These are phyloP conservation scores for Stereocaulon alpinum DNA, from an alignment of 495 filamentous ascomycete genomes.

Conservation along the genomic window DNA sequence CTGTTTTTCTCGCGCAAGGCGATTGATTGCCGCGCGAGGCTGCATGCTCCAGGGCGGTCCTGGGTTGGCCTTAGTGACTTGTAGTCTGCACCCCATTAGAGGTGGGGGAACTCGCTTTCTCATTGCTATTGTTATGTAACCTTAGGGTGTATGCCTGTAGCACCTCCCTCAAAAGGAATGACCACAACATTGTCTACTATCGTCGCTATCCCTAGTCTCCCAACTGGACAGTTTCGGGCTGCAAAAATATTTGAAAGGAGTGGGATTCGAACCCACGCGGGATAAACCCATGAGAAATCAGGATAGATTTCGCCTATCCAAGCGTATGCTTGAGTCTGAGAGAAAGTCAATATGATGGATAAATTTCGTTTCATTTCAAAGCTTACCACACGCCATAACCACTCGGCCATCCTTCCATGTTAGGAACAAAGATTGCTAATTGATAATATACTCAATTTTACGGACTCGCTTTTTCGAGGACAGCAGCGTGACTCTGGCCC, in stretches of 20 bases:
- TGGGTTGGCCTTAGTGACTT: not conserved
- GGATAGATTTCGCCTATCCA: not conserved
- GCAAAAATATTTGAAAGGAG: not conserved
- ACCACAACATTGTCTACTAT: not conserved
- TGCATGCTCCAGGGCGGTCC: too few relatives aligned
- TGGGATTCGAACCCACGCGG: slow-evolving; percentile 14
- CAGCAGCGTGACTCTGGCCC: too few relatives aligned
- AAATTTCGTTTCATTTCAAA: too few relatives aligned
- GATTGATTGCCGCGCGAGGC: too few relatives aligned
- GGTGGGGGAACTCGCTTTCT: not conserved
- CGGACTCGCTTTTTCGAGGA: too few relatives aligned
- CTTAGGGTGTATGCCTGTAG: not conserved
- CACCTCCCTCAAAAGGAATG: not conserved
- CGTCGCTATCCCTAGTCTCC: not conserved
- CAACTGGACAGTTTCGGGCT: not conserved
- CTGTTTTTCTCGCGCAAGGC: too few relatives aligned
- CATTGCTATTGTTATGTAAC: not conserved
- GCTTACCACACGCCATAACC: not conserved
- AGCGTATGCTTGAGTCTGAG: not conserved
- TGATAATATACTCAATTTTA: too few relatives aligned
- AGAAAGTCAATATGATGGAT: too few relatives aligned
- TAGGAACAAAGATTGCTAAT: too few relatives aligned
- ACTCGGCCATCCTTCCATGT: not conserved
- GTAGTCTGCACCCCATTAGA: not conserved
- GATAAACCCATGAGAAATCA: slow-evolving; percentile 10